These are phyloP conservation scores for Hanseniaspora valbyensis DNA, from an alignment of 805 yeast species.

Conservation along the genomic window DNA sequence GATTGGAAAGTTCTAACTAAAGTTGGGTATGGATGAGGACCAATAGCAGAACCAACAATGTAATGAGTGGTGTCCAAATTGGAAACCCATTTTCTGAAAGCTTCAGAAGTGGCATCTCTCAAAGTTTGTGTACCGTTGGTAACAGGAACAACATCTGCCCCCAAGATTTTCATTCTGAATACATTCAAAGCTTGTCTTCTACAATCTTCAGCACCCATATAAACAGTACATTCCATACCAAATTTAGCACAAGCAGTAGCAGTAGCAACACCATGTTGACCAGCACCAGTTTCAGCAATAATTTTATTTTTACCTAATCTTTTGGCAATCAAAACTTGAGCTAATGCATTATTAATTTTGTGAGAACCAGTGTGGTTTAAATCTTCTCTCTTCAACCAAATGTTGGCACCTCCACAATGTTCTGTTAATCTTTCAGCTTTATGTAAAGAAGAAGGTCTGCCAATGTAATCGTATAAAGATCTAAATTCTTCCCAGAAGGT, in stretches of 20 bases:
- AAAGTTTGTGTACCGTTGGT: constrained; percentile 90
- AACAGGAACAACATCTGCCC: constrained; percentile 91
- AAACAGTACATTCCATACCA: constrained; percentile 86
- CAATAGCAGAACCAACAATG: constrained; percentile 95
- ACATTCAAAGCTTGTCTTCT: constrained; percentile 97
- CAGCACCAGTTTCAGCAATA: constrained; percentile 88
- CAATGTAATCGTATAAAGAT: constrained; percentile 79
- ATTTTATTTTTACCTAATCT: constrained; percentile 66
- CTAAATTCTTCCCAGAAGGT: constrained; percentile 86
- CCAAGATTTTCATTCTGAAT: constrained; percentile 90
- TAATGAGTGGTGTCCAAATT: constrained; percentile 79
- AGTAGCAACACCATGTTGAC: constrained; percentile 88
- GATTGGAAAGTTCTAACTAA: constrained; percentile 96
- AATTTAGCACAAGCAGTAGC: constrained; percentile 89
- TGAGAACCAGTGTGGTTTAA: constrained; percentile 83
- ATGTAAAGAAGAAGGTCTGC: constrained; percentile 91
- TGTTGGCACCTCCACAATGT: constrained; percentile 86
- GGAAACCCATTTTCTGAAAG: constrained; percentile 91
- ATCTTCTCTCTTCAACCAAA: constrained; percentile 98
- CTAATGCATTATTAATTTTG: constrained; percentile 73
- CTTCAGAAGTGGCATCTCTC: constrained; percentile 97
- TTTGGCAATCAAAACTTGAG: constrained; percentile 69
- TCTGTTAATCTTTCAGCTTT: constrained; percentile 82
- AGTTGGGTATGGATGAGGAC: constrained; percentile 98
- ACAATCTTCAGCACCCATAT: constrained; percentile 98